These are phyloP conservation scores for Pulveroboletus sp. DNA, from an alignment of 768 basidiomycete species.

Conservation along the genomic window DNA sequence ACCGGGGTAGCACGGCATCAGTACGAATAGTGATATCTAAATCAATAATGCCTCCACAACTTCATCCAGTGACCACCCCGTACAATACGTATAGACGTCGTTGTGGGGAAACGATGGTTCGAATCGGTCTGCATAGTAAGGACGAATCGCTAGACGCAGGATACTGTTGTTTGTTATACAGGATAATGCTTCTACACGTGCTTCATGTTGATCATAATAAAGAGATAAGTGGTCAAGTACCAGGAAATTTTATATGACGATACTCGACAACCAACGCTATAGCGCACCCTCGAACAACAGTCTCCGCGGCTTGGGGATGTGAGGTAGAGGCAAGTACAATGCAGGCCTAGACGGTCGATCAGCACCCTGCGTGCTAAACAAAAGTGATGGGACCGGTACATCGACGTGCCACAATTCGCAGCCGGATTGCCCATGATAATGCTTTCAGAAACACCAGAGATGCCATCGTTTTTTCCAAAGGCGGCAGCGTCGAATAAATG, in stretches of 20 bases:
- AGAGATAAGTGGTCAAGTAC: not conserved
- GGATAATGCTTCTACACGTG: not conserved
- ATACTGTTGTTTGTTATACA: too few relatives aligned
- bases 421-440: conserved; percentile 99
- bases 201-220: not conserved
- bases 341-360: conserved; percentile 30
- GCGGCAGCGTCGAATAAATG: conserved; percentile 98
- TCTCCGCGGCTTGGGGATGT: conserved; percentile 33
- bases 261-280: not conserved
- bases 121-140: too few relatives aligned
- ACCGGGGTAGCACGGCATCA: too few relatives aligned
- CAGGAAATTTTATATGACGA: not conserved
- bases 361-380: conserved; percentile 1
- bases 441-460: conserved; percentile 96
- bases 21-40: too few relatives aligned
- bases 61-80: too few relatives aligned
- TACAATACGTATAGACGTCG: too few relatives aligned
- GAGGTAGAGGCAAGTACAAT: conserved; percentile 30
- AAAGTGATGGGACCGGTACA: conserved; percentile 48
- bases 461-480: conserved; percentile 90
- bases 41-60: too few relatives aligned
- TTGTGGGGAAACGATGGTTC: too few relatives aligned
- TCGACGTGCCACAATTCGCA: conserved; percentile 89
- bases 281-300: conserved; percentile 35
- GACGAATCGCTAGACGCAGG: too few relatives aligned